Evolutionary conservation across 805 yeast species (phyloP), one percentile per base, ranked within the genome.

Genomic region (Candida silvatica): DNA sequence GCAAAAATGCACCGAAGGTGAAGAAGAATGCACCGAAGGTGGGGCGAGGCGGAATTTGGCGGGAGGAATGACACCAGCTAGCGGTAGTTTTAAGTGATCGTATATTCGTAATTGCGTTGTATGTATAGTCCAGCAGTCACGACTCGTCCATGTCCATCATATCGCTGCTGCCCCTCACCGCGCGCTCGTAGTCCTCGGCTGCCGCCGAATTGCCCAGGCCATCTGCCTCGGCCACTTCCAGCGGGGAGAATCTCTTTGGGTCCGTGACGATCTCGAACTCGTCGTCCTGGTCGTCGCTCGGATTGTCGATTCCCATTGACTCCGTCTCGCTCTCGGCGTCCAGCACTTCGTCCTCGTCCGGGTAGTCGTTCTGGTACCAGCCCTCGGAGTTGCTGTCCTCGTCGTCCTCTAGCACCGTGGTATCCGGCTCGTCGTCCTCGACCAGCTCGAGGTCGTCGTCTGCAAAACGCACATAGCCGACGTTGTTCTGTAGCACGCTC

Each of bases 301-400:
- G 59, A 29, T 54, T 62, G 8, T 37, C 45, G 5, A 44, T 22
- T 3, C 46, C 51, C 22, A 45, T 37, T 3, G 48, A 46, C 36
- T 47, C 46, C 43, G 47, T 46, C 9, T 50, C 86, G 95, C 33
- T 84, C 94, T 0, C 97, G 97, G 49, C 88, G 87, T 50, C 90
- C 96, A 55, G 18, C 17, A 14, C 86, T 47, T 83, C 90, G 43
- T 86, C 96, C 50, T 88, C 96, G 31, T 86, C 95, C 0, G 97
- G 97, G 50, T 90, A 90, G 50, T 90, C 97, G 56, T 92, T 90
- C 47, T 77, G 75, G 53, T 90, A 90, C 50, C 78, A 88, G 37
- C 83, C 86, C 59, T 90, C 98, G 16, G 95, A 95, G 51, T 83
- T 83, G 0, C 92, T 81, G 50, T 83, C 94, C 42, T 82, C 90